Conservation (phyloP, 768 basidiomycete species). For the Cubamyces sp. region DNA sequence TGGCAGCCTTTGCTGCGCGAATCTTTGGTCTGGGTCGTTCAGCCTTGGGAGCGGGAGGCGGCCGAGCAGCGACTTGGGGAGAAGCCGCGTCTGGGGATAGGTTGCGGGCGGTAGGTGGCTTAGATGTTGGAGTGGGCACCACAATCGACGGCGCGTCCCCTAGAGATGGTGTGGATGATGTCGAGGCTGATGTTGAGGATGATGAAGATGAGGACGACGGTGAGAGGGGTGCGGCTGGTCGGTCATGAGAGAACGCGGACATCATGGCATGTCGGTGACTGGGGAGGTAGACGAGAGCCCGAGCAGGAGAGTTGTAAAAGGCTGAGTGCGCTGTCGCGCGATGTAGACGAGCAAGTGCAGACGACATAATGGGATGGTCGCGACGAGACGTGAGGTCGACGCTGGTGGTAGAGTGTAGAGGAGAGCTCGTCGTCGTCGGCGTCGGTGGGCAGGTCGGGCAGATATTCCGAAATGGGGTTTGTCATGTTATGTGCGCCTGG, state of each 20-base stretch:
- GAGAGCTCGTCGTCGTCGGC: not conserved
- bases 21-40: conserved; percentile 68
- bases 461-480: conserved; percentile 18
- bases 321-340: conserved; percentile 18
- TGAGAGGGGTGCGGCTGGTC: conserved; percentile 31
- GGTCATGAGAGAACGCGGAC: conserved; percentile 57
- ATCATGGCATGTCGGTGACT: conserved; percentile 64
- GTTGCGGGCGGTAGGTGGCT: conserved; percentile 32
- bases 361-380: conserved; percentile 5
- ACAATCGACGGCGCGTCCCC: conserved; percentile 57
- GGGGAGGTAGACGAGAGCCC: conserved; percentile 36
- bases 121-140: conserved; percentile 42
- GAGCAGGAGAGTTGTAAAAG: conserved; percentile 10
- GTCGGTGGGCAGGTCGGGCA: conserved; percentile 9
- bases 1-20: conserved; percentile 74
- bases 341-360: conserved; percentile 21
- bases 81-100: conserved; percentile 64
- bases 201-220: conserved; percentile 29
- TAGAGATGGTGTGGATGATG: conserved; percentile 27
- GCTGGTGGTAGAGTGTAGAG: not conserved
- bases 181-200: conserved; percentile 12
- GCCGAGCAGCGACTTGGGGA: conserved; percentile 72
- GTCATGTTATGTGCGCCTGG: conserved; percentile 4
- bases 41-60: conserved; percentile 68
- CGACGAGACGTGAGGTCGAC: not conserved